Evolutionary conservation across 2,329 filamentous ascomycete species (phyloP), one percentile per base, ranked within the genome.

Genomic region (Scedosporium dehoogii): DNA sequence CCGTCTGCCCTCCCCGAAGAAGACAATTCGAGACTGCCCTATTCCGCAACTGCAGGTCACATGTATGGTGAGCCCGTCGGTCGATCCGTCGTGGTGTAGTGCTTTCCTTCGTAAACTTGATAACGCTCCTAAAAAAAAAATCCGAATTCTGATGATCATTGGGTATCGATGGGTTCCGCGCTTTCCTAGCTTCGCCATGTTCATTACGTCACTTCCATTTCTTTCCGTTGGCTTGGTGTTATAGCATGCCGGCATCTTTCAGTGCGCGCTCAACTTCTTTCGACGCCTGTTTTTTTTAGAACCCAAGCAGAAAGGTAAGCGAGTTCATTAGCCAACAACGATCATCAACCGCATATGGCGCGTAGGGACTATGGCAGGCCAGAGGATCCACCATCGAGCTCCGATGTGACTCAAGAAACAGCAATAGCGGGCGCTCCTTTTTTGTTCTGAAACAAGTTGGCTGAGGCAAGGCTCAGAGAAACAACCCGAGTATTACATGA

Each of bases 401-500:
- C 51, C 18, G 51, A 27, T 25, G 23, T 55, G 23, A 55, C 18
- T 18, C 44, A 42, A 51, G 51, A n/a, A 53, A 60, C 59, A 25
- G 42, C 10, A 25, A 53, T 51, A 51, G 59, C 25, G 18, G 23
- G 56, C 27, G 33, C 56, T 16, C 46, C 46, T 23, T 51, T 33
- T 12, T 23, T 55, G n/a, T 55, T 55, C 23, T 16, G 55, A 58
- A 33, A 58, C 27, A 38, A 38, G 16, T n/a, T 16, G 16, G 25
- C 33, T 38, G 12, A 25, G 23, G 51, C 51, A 23, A 55, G 21
- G 61, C 46, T 59, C 56, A 25, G 58, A 29, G 51, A 51, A 56
- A 60, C n/a, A 29, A n/a, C 60, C 23, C 65, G 68, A 68, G 61
- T 70, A 74, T 75, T 88, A 92, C 88, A 92, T 92, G 78, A 96